Conservation (phyloP, 306 rosid species). For the Dryas drummondii region DNA sequence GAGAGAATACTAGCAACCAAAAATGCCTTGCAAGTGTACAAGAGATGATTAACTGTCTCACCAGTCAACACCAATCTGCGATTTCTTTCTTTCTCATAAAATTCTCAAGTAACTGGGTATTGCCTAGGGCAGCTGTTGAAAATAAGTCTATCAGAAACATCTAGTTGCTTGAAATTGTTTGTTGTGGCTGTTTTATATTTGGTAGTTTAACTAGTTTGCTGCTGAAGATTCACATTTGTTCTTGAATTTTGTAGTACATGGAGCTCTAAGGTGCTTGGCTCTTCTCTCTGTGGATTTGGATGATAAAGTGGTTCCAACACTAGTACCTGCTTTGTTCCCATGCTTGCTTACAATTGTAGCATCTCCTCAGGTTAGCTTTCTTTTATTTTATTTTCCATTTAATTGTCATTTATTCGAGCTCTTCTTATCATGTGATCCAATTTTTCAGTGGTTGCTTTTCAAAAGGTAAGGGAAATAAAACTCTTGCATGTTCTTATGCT, state of each 20-base stretch:
- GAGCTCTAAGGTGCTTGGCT: conserved; percentile 90
- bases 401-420: neutral
- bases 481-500: no score
- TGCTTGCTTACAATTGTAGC: conserved; percentile 76
- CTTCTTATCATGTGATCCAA: neutral
- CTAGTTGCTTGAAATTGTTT: conserved; percentile 13
- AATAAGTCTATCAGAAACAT: neutral
- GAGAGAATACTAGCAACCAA: no score
- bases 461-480: neutral
- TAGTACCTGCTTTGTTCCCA: conserved; percentile 79
- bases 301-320: conserved; percentile 72
- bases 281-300: conserved; percentile 89
- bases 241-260: conserved; percentile 58
- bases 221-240: conserved; percentile 24
- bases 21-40: no score
- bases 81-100: neutral
- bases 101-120: neutral
- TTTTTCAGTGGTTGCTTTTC: neutral
- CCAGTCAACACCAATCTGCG: neutral
- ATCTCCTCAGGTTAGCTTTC: conserved; percentile 65
- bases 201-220: conserved; percentile 17
- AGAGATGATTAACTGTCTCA: neutral
- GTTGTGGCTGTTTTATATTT: conserved; percentile 15
- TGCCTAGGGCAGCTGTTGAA: neutral
- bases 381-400: conserved; percentile 13